phyloP scores from a whole-genome alignment of 139 green algal genomes.

The Nannochloris sp. region DNA sequence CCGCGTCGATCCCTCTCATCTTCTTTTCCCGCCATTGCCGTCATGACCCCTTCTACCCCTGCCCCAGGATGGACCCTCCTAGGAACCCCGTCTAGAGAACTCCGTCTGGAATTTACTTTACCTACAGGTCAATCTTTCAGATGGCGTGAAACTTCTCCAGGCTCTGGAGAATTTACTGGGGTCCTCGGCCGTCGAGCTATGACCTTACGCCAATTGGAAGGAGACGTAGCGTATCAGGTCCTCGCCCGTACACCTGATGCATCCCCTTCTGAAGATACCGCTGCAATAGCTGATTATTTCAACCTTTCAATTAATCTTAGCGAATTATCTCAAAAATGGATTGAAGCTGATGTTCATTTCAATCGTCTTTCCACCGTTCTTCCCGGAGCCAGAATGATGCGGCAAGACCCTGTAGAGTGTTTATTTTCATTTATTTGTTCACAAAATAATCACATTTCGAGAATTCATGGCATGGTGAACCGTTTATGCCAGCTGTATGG shows the following conservation, averaged over 20 bases:
- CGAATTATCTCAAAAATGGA: constrained; percentile 42
- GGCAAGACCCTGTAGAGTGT: constrained; percentile 89
- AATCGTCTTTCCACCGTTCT: constrained; percentile 40
- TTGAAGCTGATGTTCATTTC: constrained; percentile 46
- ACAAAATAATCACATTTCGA: constrained; percentile 94
- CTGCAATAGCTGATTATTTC: constrained; percentile 72
- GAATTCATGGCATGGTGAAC: constrained; percentile 88
- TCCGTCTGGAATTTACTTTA: constrained; percentile 67
- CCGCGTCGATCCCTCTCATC: no score
- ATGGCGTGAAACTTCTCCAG: constrained; percentile 40
- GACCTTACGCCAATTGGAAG: constrained; percentile 45
- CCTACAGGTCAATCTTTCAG: constrained; percentile 80
- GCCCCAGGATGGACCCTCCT: constrained; percentile 35
- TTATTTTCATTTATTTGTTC: constrained; percentile 93
- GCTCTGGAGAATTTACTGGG: constrained; percentile 53
- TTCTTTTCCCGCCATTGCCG: no score
- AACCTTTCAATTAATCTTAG: constrained; percentile 51
- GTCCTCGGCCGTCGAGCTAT: constrained; percentile 67
- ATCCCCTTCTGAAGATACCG: constrained; percentile 20
- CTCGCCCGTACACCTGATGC: constrained; percentile 34
- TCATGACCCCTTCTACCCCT: no score
- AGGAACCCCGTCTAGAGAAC: constrained; percentile 34
- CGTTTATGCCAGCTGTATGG: constrained; percentile 68
- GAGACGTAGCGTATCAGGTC: constrained; percentile 68
- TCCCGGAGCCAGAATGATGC: constrained; percentile 68